phyloP scores from a whole-genome alignment of 208 protist species.

The Acanthamoeba royreba region DNA sequence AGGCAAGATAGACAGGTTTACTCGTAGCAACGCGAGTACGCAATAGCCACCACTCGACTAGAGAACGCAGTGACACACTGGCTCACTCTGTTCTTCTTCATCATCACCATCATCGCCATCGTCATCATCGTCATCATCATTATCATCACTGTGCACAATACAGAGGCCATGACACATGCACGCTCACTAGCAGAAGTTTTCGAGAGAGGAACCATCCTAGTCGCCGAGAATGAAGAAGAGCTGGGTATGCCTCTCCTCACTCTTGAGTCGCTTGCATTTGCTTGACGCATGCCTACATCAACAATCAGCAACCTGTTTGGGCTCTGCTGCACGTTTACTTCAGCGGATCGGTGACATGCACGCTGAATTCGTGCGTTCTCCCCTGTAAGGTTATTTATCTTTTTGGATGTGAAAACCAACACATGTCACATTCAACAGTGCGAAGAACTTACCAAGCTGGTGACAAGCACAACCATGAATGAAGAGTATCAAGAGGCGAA shows the following conservation, averaged over 20 bases:
- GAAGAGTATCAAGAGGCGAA: conserved; percentile 42
- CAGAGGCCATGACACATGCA: background rate
- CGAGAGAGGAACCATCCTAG: background rate
- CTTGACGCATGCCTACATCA: background rate
- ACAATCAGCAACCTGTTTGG: background rate
- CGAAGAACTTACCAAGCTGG: conserved; percentile 11
- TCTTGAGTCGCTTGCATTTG: background rate
- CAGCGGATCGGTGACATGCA: background rate
- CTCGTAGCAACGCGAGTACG: background rate
- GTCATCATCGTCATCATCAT: background rate
- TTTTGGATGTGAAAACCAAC: background rate
- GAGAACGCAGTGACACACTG: background rate
- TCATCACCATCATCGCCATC: background rate
- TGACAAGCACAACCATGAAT: background rate
- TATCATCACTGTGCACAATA: background rate
- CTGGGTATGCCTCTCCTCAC: background rate
- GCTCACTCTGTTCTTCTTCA: background rate
- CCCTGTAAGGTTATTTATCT: background rate
- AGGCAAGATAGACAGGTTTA: background rate
- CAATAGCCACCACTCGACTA: background rate
- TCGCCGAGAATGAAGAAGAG: conserved; percentile 5
- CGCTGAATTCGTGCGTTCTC: background rate
- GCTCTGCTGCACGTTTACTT: background rate
- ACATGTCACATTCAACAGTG: background rate
- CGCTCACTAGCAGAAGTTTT: background rate